Percentiles rank a stretch among this genome's conserved stretches.
Conservation (phyloP, 306 rosid genomes). For the Trifolium dubium region DNA sequence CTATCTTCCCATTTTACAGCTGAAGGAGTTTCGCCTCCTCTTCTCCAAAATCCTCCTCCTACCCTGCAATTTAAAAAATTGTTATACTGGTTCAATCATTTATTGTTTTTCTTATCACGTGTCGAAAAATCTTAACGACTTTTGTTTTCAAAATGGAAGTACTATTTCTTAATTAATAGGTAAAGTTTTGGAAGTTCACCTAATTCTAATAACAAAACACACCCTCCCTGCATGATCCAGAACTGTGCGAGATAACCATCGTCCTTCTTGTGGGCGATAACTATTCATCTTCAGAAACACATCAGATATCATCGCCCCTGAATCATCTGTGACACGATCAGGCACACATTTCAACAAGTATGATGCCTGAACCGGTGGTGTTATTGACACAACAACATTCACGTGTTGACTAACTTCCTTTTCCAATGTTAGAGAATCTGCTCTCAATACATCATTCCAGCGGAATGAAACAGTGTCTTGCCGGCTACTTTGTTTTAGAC, state of each 20-base stretch:
- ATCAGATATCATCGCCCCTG: constrained; percentile 89
- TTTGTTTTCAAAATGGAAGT: background rate
- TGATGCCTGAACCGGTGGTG: constrained; percentile 91
- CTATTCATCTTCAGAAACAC: constrained; percentile 80
- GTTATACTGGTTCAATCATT: too few species aligned
- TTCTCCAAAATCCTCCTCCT: constrained; percentile 94
- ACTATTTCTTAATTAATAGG: background rate
- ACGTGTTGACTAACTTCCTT: constrained; percentile 60
- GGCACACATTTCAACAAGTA: constrained; percentile 94
- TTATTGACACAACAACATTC: constrained; percentile 65
- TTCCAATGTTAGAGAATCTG: constrained; percentile 64
- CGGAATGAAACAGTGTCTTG: constrained; percentile 51
- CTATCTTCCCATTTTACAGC: constrained; percentile 87
- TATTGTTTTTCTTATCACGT: background rate
- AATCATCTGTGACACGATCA: constrained; percentile 83
- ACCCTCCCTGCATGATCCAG: constrained; percentile 96
- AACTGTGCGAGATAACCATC: constrained; percentile 93
- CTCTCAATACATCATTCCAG: constrained; percentile 88
- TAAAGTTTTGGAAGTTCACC: constrained; percentile 52
- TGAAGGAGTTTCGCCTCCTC: constrained; percentile 84
- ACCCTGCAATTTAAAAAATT: constrained; percentile 55
- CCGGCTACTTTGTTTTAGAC: constrained; percentile 64
- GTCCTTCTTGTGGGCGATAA: constrained; percentile 95
- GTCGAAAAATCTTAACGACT: background rate
- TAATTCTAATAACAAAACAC: constrained; percentile 81